These are phyloP conservation scores for Perkinsus olseni DNA, from an alignment of 169 alveolate genomes.

Conservation along the genomic window DNA sequence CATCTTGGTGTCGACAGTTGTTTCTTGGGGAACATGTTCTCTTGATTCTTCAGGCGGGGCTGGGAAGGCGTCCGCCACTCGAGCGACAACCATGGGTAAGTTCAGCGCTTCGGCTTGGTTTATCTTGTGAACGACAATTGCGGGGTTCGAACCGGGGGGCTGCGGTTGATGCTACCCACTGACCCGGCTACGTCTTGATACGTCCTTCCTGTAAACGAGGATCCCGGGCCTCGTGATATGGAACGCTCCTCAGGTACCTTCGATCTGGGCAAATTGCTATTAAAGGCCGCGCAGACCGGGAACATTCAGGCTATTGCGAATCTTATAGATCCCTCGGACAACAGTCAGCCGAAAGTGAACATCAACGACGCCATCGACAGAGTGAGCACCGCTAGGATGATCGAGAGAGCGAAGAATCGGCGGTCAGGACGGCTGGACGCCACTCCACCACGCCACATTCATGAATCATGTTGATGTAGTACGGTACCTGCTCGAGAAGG, in stretches of 20 bases:
- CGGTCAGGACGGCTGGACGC: background rate
- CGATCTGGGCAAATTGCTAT: background rate
- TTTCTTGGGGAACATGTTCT: no score
- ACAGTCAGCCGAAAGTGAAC: background rate
- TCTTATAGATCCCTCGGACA: background rate
- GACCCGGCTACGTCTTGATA: background rate
- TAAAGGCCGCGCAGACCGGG: background rate
- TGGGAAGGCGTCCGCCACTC: no score
- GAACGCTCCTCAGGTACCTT: background rate
- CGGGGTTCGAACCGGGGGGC: no score
- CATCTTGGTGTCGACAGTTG: background rate
- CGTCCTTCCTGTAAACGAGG: background rate
- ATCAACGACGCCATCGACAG: background rate
- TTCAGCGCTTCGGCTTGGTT: no score
- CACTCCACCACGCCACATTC: background rate
- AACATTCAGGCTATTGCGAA: background rate
- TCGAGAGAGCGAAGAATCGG: background rate
- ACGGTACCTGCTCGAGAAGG: background rate
- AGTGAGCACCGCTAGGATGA: background rate
- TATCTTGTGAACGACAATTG: no score
- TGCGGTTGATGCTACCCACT: no score
- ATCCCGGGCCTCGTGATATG: background rate
- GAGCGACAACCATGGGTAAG: no score
- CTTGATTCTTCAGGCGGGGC: no score
- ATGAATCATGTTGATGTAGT: background rate